These are phyloP conservation scores for Durotheca rogersii DNA, from an alignment of 495 filamentous ascomycete genomes.

Conservation along the genomic window DNA sequence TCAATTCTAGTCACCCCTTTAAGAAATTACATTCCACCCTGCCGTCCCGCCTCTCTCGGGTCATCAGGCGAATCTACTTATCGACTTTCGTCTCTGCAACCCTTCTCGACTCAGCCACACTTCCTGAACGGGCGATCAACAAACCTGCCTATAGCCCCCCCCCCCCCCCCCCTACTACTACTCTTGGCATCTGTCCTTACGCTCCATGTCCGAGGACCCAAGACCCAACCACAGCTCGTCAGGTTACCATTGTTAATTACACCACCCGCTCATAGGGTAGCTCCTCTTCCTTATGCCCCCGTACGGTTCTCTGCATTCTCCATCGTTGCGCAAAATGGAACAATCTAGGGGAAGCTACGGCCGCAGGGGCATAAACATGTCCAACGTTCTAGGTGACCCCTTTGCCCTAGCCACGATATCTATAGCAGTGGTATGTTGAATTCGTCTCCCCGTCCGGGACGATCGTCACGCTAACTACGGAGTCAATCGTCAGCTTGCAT, in stretches of 20 bases:
- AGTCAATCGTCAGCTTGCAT: slow-evolving; percentile 67
- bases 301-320: slow-evolving; percentile 71
- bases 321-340: slow-evolving; percentile 83
- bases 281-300: slow-evolving; percentile 61
- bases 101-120: slow-evolving; percentile 23
- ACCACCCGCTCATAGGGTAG: slow-evolving; percentile 11
- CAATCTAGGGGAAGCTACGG: slow-evolving; percentile 56
- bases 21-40: slow-evolving; percentile 11
- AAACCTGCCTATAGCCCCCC: slow-evolving; percentile 12
- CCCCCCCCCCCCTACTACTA: too few species aligned
- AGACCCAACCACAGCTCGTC: slow-evolving; percentile 14
- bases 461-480: slow-evolving; percentile 25
- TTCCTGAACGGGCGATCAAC: slow-evolving; percentile 14
- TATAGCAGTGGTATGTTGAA: slow-evolving; percentile 75
- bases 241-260: slow-evolving; percentile 23
- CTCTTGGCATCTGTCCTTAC: slow-evolving; percentile 16
- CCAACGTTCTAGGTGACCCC: slow-evolving; percentile 91
- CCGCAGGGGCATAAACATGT: slow-evolving; percentile 65
- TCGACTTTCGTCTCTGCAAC: slow-evolving; percentile 9
- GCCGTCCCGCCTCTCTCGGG: slow-evolving; percentile 1
- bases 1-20: slow-evolving; percentile 30
- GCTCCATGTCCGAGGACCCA: slow-evolving; percentile 18
- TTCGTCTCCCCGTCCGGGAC: not conserved
- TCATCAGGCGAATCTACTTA: slow-evolving; percentile 2
- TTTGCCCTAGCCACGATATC: slow-evolving; percentile 94